Base-by-base conservation (phyloP, 306 rosid genomes). In the Quercus mongolica region DNA sequence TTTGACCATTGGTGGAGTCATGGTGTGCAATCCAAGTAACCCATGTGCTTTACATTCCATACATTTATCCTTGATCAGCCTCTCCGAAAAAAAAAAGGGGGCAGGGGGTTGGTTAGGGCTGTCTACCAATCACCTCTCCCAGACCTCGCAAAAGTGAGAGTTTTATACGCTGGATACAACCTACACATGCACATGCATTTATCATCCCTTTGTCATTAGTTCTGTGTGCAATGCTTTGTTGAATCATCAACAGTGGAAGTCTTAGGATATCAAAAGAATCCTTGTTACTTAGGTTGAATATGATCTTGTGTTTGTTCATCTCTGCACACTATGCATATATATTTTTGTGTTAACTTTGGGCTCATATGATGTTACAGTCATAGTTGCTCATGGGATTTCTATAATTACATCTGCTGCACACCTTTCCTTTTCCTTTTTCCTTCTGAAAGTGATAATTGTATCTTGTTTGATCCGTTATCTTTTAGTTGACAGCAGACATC, bases 401-500 rank as follows among this genome's bases (percentile, higher is more conserved):
- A 59, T 59, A 10, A 49, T 49, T 10, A 49, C 5, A 49, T 49
- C 26, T 59, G 63, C 23, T 17, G 17, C 15, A 44, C 23, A 13
- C 18, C 8, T 44, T 51, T 46, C 76, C 35, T 52, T 61, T 65
- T 26, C 2, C 72, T 67, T 46, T n/a, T 30, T 71, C 74, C 62
- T 10, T 56, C 62, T 5, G 46, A 13, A 57, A 49, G 69, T 78
- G 52, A 21, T 79, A 65, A 23, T 54, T n/a, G 26, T 81, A 63
- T 28, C 69, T 17, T 15, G 30, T 18, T 28, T 5, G 6, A 33
- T 25, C 44, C 14, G 38, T 80, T 77, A 64, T 71, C 30, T n/a
- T 63, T 18, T 54, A 76, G n/a, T 84, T 75, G 21, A 12, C 78
- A 23, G 44, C 10, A 9, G 62, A 19, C 69, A 38, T 56, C 87